phyloP scores from a whole-genome alignment of 306 rosid species.

The Morella rubra region DNA sequence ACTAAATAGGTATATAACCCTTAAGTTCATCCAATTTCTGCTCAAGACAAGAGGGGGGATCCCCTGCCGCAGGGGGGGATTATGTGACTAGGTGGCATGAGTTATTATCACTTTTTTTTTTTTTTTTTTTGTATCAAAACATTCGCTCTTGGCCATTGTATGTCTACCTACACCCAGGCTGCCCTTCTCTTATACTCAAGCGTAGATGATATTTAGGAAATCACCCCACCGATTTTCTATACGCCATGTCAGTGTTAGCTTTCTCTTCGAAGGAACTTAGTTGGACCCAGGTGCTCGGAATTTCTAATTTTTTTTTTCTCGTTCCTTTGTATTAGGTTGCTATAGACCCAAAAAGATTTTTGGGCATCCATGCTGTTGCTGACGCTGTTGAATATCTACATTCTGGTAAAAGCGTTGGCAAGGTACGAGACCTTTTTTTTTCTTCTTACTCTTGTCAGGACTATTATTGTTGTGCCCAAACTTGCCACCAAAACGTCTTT shows the following conservation, averaged over 20 bases:
- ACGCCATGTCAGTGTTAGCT: neutral
- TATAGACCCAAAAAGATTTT: constrained; percentile 75
- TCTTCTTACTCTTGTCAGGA: neutral
- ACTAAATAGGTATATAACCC: too few species aligned
- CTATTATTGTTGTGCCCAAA: neutral
- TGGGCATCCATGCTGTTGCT: constrained; percentile 68
- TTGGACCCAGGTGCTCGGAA: neutral
- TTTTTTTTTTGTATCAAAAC: neutral
- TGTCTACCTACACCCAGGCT: neutral
- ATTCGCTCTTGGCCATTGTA: neutral
- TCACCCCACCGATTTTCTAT: neutral
- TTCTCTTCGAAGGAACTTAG: neutral
- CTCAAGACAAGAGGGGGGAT: too few species aligned
- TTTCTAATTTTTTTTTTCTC: constrained; percentile 1
- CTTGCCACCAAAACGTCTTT: neutral
- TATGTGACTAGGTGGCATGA: too few species aligned
- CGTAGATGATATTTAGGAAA: too few species aligned
- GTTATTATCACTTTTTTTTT: neutral
- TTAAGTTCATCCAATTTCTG: too few species aligned
- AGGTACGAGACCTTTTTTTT: constrained; percentile 47
- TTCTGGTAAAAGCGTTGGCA: constrained; percentile 93
- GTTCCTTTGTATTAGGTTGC: constrained; percentile 48
- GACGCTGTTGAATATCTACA: constrained; percentile 96
- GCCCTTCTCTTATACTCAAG: too few species aligned
- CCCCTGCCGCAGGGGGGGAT: too few species aligned